Evolutionary conservation across 2,329 filamentous ascomycete species (phyloP), one percentile per base, ranked within the genome.

Genomic region (Xylariaceae sp.): DNA sequence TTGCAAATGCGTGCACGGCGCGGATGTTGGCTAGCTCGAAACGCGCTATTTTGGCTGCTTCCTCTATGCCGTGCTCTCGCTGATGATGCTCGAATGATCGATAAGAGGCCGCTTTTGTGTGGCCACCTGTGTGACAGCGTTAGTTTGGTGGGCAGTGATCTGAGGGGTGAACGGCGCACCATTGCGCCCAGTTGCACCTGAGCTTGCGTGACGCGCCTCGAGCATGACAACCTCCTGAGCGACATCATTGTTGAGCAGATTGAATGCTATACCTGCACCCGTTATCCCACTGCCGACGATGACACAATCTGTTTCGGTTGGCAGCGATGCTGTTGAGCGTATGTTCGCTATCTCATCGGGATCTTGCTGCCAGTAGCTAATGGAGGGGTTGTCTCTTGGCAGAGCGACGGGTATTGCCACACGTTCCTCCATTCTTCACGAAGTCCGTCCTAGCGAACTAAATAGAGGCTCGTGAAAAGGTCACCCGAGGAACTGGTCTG

Each of bases 261-360:
- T 78, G 63, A 79, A 79, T 10, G 82, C 83, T 6, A 79, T 75
- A 44, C 77, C 80, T 5, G 80, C 74, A n/a, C 84, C 84, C 2
- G 81, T 82, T 56, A 87, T 84, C 22, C 84, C 84, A 63, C 78
- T 84, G 28, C 84, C 84, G 31, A 88, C 74, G 42, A 88, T 79
- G 13, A 87, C 75, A 1, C 84, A 73, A 63, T 86, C 83, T 2
- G 78, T 80, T 45, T 70, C 66, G 0, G 66, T 56, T 2, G 84
- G 83, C 12, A 87, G 68, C 5, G 74, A 66, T 6, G 69, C 60
- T 7, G 80, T 78, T 54, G 56, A 78, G 73, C 48, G 80, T 63
- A 56, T 79, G 71, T 68, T 80, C 70, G 61, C 78, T 60, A 63
- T 78, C 75, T 31, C 77, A 74, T 71, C 83, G 65, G 64, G 73